Base-by-base conservation (phyloP, 1,284 basidiomycete species). In the Cutaneotrichosporon mucoides region DNA sequence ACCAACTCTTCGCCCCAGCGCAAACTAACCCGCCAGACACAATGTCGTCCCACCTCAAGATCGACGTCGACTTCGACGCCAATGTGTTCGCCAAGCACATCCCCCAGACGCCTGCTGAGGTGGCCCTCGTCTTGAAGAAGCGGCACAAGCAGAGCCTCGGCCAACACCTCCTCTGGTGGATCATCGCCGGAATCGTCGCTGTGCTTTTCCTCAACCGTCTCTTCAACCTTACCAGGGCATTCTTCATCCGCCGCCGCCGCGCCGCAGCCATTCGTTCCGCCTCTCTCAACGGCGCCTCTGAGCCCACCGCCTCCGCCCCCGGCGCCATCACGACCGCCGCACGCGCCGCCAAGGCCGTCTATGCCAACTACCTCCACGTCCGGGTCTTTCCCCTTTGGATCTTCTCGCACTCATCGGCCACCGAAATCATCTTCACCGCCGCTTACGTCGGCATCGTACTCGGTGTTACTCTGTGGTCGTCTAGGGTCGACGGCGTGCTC, bases 121-220 rank as follows among this genome's bases (percentile, higher is more conserved):
- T 40, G 12, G 12, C 38, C 9, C 38, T 12, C 38, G 12, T 40
- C 38, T 40, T 40, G 9, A 9, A 40, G 38, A 40, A 40, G 38
- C 38, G 38, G 12, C 12, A 46, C 24, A 47, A 56, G 16, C 47
- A 43, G 41, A 34, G 41, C 16, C 35, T 37, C 4, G 55, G 47
- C 15, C 37, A 38, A 9, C 42, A 56, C 55, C 40, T 56, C 16
- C 13, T 36, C 15, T 60, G 58, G 58, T 55, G 37, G 47, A 47
- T 60, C 40, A 52, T 55, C 41, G 44, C 58, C 7, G 58, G 58
- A 1, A 13, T 55, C 15, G 15, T 45, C 34, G 35, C 44, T 12
- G 36, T 46, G 9, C 11, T 52, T 33, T 47, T 41, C n/a, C 34
- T 38, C 8, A 35, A 43, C 43, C 33, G 40, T 51, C 46, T 59